A percentile compares a stretch with the other conserved stretches of the same genome.
Conservation (phyloP, 306 rosid species). For the Geum urbanum region DNA sequence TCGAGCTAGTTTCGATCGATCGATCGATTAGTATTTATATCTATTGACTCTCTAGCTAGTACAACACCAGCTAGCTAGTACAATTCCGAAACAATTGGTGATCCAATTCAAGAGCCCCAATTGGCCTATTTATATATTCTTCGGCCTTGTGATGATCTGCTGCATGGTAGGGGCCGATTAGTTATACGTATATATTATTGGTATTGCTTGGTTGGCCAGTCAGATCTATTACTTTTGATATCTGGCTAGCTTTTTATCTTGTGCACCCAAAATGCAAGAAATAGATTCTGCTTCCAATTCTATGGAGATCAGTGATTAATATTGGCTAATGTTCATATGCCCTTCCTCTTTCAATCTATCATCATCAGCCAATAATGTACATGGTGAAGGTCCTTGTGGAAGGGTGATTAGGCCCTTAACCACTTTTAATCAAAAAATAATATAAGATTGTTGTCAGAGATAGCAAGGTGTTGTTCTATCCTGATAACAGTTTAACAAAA, state of each 20-base stretch:
- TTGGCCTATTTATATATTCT: conserved; percentile 18
- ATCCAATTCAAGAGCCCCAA: neutral
- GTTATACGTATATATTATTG: no score
- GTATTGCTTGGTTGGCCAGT: neutral
- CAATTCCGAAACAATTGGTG: neutral
- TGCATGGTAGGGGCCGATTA: neutral
- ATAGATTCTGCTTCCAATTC: conserved; percentile 20
- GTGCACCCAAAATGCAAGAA: neutral
- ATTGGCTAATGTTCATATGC: neutral
- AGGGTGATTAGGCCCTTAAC: no score
- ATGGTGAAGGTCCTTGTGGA: no score
- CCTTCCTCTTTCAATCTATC: conserved; percentile 6
- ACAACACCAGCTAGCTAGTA: no score
- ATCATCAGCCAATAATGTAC: neutral
- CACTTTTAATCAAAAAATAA: no score
- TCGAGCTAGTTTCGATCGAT: neutral
- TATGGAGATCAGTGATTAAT: neutral
- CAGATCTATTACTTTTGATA: no score
- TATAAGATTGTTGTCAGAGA: no score
- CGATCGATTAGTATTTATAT: neutral
- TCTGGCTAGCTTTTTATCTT: conserved; percentile 1
- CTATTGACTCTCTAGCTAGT: no score
- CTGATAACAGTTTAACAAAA: no score
- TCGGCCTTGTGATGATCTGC: neutral
- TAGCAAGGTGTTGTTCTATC: no score